A percentile compares a stretch with the other conserved stretches of the same genome.
These are phyloP conservation scores for Aureobasidium namibiae DNA, from an alignment of 2,329 filamentous ascomycete species.

Conservation along the genomic window DNA sequence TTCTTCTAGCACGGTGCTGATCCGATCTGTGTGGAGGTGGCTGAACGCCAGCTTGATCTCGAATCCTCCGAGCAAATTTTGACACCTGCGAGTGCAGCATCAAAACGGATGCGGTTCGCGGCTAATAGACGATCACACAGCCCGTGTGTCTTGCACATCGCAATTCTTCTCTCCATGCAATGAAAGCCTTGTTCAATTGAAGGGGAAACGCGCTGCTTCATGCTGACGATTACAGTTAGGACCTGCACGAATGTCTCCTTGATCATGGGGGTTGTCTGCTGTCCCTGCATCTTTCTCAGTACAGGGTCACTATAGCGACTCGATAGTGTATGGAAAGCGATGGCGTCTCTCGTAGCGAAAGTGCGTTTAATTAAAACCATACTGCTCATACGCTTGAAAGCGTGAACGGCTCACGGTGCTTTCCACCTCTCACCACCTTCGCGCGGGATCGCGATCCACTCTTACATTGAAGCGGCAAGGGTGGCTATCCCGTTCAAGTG, in stretches of 20 bases:
- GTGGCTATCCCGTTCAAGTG: neutral
- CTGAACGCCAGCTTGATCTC: slow-evolving; percentile 6
- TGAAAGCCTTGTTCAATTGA: neutral
- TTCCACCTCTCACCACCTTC: neutral
- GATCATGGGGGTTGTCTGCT: neutral
- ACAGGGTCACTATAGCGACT: neutral
- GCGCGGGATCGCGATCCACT: neutral
- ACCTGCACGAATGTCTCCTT: neutral
- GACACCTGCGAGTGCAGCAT: slow-evolving; percentile 6
- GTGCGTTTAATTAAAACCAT: neutral
- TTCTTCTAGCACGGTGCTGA: neutral
- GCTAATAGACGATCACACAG: neutral
- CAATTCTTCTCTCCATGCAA: neutral
- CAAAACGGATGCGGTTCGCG: neutral
- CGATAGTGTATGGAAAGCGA: neutral
- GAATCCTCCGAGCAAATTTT: slow-evolving; percentile 8
- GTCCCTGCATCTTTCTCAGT: neutral
- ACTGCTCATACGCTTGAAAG: neutral
- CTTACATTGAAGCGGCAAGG: neutral
- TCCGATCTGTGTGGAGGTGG: slow-evolving; percentile 11
- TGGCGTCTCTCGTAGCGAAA: neutral
- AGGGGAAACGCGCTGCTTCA: neutral
- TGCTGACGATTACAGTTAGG: neutral
- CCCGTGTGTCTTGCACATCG: neutral
- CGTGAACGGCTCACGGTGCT: neutral